A percentile compares a stretch with the other conserved stretches of the same genome.
Evolutionary conservation across 805 yeast genomes (phyloP).

Genomic region (Blastobotrys robertii): DNA sequence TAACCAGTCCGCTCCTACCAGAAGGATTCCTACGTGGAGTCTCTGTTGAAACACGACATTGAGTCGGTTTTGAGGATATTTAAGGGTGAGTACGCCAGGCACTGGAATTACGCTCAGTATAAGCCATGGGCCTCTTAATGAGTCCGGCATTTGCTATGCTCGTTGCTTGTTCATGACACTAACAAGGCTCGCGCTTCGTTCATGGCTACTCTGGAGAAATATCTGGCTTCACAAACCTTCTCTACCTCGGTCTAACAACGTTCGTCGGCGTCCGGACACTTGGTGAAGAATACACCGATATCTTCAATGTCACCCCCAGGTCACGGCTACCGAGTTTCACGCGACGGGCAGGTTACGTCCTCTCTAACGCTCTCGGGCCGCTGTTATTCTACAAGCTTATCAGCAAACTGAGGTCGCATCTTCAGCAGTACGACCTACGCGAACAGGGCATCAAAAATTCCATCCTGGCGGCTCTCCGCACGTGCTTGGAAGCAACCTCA

Average conservation of each 20-base stretch:
- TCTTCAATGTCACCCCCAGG: constrained; percentile 21
- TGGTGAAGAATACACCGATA: constrained; percentile 90
- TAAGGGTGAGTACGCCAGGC: constrained; percentile 25
- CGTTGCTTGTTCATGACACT: too few relatives aligned
- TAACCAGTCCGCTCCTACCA: constrained; percentile 63
- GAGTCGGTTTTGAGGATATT: constrained; percentile 45
- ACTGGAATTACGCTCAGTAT: too few relatives aligned
- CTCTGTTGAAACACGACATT: constrained; percentile 43
- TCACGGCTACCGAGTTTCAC: constrained; percentile 17
- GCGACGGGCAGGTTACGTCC: constrained; percentile 48
- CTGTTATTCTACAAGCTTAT: constrained; percentile 27
- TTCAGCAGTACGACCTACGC: too few relatives aligned
- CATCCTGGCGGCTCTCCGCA: background rate
- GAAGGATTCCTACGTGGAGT: constrained; percentile 70
- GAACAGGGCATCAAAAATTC: background rate
- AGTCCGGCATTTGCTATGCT: too few relatives aligned
- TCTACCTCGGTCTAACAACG: constrained; percentile 71
- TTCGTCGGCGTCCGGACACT: constrained; percentile 66
- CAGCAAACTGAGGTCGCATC: constrained; percentile 9
- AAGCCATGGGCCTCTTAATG: too few relatives aligned
- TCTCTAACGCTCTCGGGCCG: constrained; percentile 56
- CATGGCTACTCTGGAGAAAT: constrained; percentile 57
- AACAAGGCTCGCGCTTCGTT: constrained; percentile 39
- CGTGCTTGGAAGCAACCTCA: background rate
- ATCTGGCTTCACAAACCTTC: constrained; percentile 42